Percentiles rank a stretch among this genome's conserved stretches.
Evolutionary conservation across 1,284 basidiomycete genomes (phyloP).

Genomic region (Ustilago tritici): DNA sequence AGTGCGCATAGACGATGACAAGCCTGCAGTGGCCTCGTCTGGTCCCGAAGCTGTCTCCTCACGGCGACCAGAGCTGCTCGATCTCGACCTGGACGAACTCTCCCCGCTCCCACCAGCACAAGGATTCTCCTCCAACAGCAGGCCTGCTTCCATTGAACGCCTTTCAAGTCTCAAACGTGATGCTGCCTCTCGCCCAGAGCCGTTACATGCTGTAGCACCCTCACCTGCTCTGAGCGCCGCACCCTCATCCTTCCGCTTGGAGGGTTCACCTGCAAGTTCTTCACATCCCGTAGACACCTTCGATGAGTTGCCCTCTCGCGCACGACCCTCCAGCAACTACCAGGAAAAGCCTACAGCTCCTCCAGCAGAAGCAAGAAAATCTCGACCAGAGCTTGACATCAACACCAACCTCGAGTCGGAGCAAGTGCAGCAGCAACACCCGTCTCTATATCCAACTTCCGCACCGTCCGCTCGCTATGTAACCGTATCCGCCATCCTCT

Average conservation of each 20-base stretch:
- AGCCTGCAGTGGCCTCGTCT: not conserved
- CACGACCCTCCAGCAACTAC: not conserved
- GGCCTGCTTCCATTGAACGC: slow-evolving; percentile 21
- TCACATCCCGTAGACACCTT: slow-evolving; percentile 3
- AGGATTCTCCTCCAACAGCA: slow-evolving; percentile 11
- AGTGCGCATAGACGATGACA: not conserved
- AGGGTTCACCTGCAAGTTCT: slow-evolving; percentile 33
- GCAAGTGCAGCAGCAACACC: not conserved
- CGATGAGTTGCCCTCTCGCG: not conserved
- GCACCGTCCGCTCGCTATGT: slow-evolving; percentile 47
- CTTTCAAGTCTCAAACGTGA: slow-evolving; percentile 22
- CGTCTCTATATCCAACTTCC: not conserved
- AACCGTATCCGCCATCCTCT: slow-evolving; percentile 61
- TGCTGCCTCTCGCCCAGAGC: not conserved
- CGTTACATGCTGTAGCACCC: not conserved
- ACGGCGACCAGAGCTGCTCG: slow-evolving; percentile 11
- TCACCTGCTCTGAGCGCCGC: slow-evolving; percentile 35
- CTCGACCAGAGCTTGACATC: not conserved
- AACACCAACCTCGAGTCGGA: not conserved
- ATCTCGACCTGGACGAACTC: slow-evolving; percentile 48
- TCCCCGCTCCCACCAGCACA: slow-evolving; percentile 46
- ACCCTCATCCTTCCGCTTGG: slow-evolving; percentile 33
- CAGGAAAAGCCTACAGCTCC: not conserved
- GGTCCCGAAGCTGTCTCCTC: not conserved
- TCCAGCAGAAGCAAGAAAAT: not conserved